Percentiles rank a stretch among this genome's conserved stretches.
phyloP scores from a whole-genome alignment of 2,329 filamentous ascomycete species.

The Cordyceps farinosa region DNA sequence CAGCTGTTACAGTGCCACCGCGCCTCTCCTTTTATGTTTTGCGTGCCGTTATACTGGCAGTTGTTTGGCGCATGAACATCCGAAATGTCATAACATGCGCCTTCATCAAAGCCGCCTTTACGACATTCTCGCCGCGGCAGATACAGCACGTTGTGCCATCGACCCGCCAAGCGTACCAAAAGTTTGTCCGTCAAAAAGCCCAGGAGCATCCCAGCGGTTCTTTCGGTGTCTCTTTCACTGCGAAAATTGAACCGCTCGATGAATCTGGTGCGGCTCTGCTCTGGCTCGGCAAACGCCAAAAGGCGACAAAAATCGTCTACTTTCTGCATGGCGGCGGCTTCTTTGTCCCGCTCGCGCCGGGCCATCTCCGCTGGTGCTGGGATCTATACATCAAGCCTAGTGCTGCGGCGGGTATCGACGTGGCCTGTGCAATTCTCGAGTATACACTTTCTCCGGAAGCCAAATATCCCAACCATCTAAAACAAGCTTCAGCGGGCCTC shows the following conservation, averaged over 20 bases:
- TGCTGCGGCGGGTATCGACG: conserved; percentile 10
- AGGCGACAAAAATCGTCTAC: conserved; percentile 27
- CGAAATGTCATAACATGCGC: not conserved
- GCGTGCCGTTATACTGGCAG: not conserved
- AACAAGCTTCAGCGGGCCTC: conserved; percentile 9
- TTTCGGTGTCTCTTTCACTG: not conserved
- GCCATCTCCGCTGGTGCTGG: conserved; percentile 29
- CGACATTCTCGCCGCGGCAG: not conserved
- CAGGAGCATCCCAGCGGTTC: not conserved
- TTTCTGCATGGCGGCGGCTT: conserved; percentile 33
- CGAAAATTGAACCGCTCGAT: not conserved
- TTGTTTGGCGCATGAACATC: not conserved
- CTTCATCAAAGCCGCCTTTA: not conserved
- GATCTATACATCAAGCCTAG: conserved; percentile 24
- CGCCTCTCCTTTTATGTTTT: not conserved
- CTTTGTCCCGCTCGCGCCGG: conserved; percentile 21
- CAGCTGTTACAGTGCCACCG: not conserved
- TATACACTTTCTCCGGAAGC: conserved; percentile 20
- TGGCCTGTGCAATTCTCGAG: conserved; percentile 20
- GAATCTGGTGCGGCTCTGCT: conserved; percentile 22
- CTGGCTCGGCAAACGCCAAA: conserved; percentile 29
- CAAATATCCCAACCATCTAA: conserved; percentile 19
- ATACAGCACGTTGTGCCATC: not conserved
- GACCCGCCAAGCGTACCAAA: not conserved
- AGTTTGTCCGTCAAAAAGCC: not conserved